Conservation (phyloP, 106 monocot genomes). For the Cymbidium sinense region DNA sequence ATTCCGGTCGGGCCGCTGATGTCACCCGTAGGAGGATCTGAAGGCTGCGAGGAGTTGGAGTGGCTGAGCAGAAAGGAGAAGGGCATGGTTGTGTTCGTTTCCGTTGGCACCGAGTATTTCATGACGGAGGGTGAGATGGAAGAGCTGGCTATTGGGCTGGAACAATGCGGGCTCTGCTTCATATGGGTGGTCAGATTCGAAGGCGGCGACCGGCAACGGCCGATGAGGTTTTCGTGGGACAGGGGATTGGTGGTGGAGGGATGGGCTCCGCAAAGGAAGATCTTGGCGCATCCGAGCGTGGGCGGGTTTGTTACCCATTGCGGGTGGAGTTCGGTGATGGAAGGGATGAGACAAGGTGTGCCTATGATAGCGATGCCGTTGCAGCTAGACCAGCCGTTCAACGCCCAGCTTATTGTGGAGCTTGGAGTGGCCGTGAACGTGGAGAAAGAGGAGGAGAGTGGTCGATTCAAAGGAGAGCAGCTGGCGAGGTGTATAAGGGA, state of each 20-base stretch:
- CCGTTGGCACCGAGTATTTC: constrained; percentile 78
- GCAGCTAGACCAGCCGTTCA: constrained; percentile 56
- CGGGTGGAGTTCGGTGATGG: constrained; percentile 62
- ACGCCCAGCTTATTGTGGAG: constrained; percentile 37
- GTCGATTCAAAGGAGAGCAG: constrained; percentile 25
- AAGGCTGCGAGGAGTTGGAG: background rate
- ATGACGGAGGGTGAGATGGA: constrained; percentile 42
- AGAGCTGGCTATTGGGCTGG: constrained; percentile 47
- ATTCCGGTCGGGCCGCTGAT: constrained; percentile 39
- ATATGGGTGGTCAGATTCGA: constrained; percentile 54
- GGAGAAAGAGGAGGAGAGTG: background rate
- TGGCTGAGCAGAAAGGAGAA: background rate
- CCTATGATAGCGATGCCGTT: constrained; percentile 46
- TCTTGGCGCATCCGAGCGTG: constrained; percentile 35
- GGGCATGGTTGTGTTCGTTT: constrained; percentile 50
- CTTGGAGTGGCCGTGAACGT: constrained; percentile 39
- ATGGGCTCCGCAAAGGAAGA: constrained; percentile 59
- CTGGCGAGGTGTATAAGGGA: constrained; percentile 22
- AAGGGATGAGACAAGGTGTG: constrained; percentile 35
- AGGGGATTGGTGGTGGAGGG: constrained; percentile 43
- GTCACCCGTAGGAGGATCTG: background rate
- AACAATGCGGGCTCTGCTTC: constrained; percentile 34
- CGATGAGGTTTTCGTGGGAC: constrained; percentile 13
- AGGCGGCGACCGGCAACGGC: background rate
- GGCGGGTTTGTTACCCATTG: constrained; percentile 55